Conservation (phyloP, 805 yeast species). For the Saccharomycopsis guyanensis region DNA sequence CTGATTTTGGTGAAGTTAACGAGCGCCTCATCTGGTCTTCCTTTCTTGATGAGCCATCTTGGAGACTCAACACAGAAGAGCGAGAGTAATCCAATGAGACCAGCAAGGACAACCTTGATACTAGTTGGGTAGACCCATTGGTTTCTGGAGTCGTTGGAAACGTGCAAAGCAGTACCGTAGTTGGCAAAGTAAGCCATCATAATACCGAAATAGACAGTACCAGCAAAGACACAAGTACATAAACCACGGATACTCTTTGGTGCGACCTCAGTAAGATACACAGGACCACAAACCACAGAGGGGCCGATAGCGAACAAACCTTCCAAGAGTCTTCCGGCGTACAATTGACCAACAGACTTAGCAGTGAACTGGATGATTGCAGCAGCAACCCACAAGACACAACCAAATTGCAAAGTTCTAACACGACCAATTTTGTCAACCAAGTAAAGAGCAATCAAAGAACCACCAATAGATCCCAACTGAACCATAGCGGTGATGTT, state of each 20-base stretch:
- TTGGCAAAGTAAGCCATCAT: conserved; percentile 42
- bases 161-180: conserved; percentile 44
- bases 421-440: conserved; percentile 47
- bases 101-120: conserved; percentile 42
- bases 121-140: conserved; percentile 51
- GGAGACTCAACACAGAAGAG: conserved; percentile 38
- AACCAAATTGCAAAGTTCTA: conserved; percentile 37
- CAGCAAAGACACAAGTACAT: conserved; percentile 46
- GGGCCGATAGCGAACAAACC: conserved; percentile 50
- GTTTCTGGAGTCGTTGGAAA: conserved; percentile 28
- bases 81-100: conserved; percentile 35
- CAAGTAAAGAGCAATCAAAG: conserved; percentile 40
- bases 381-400: conserved; percentile 38
- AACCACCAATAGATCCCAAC: conserved; percentile 48
- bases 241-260: conserved; percentile 47
- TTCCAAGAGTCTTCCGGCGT: conserved; percentile 48
- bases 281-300: conserved; percentile 48
- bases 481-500: conserved; percentile 55
- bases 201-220: conserved; percentile 50
- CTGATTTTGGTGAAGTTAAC: conserved; percentile 36
- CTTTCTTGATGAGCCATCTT: conserved; percentile 43
- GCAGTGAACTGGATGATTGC: conserved; percentile 44
- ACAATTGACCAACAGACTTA: conserved; percentile 42
- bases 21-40: conserved; percentile 34
- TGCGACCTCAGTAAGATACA: conserved; percentile 45